Percentiles rank a stretch among this genome's conserved stretches.
phyloP scores from a whole-genome alignment of 78 protist genomes.

The Parvularia atlantis region DNA sequence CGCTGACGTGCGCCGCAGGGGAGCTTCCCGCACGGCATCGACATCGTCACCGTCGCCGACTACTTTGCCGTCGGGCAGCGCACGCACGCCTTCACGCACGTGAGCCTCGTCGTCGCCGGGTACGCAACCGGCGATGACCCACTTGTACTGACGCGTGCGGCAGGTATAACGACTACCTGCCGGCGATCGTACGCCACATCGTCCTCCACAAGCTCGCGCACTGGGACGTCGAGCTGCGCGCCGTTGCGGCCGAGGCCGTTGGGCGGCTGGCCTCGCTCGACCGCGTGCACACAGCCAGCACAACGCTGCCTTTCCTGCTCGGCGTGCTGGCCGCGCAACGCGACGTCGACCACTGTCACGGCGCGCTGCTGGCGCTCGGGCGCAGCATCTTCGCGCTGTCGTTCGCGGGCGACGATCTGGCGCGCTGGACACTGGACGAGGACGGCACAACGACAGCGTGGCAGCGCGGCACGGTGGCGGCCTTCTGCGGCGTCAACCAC shows the following conservation, averaged over 20 bases:
- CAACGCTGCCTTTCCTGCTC: no score
- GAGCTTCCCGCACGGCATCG: conserved; percentile 85
- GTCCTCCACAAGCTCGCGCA: conserved; percentile 45
- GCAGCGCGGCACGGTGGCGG: no score
- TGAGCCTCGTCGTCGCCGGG: not conserved
- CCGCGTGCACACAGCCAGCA: not conserved
- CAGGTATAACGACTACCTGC: conserved; percentile 34
- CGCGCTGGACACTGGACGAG: no score
- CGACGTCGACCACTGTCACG: no score
- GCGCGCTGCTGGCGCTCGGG: no score
- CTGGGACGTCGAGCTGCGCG: conserved; percentile 61
- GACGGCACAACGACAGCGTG: no score
- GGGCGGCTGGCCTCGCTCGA: not conserved
- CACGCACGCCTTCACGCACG: conserved; percentile 31
- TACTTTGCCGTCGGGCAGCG: conserved; percentile 71
- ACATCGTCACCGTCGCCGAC: conserved; percentile 71
- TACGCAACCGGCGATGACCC: not conserved
- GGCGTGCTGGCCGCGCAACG: no score
- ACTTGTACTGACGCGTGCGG: not conserved
- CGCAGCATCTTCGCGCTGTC: no score
- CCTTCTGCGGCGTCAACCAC: no score
- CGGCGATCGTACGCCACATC: conserved; percentile 46
- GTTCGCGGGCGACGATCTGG: no score
- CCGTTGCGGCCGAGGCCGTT: not conserved
- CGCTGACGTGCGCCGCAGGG: no score